phyloP scores from a whole-genome alignment of 202 grass and related monocot genomes.

The Digitaria exilis region DNA sequence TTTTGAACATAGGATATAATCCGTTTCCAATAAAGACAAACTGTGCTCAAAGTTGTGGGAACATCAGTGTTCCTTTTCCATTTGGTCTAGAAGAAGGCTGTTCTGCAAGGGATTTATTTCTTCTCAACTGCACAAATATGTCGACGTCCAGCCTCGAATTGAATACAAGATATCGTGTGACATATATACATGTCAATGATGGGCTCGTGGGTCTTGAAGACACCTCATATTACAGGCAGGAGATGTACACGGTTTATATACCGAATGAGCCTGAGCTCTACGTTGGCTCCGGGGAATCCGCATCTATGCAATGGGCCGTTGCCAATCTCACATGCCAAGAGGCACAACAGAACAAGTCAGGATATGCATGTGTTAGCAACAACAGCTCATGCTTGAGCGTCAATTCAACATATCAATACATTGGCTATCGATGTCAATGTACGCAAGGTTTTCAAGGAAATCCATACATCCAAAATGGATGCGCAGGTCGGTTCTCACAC shows the following conservation, averaged over 20 bases:
- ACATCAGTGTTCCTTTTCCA: no score
- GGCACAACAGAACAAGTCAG: not conserved
- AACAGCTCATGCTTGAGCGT: not conserved
- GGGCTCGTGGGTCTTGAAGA: not conserved
- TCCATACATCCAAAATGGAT: not conserved
- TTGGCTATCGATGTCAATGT: not conserved
- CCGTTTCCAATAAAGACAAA: not conserved
- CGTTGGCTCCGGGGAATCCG: not conserved
- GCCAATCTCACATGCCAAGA: slow-evolving; percentile 2
- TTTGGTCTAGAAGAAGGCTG: no score
- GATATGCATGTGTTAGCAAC: not conserved
- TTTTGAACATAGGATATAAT: not conserved
- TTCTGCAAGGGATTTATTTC: no score
- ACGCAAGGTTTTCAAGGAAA: not conserved
- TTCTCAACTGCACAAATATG: no score
- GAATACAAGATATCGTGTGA: not conserved
- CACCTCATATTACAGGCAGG: not conserved
- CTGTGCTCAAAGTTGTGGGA: not conserved
- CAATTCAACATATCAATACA: not conserved
- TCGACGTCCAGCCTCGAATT: no score
- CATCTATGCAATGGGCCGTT: not conserved
- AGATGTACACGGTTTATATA: not conserved
- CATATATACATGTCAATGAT: not conserved
- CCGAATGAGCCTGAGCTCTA: not conserved
- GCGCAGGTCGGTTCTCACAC: not conserved